Base-by-base conservation (phyloP, 2,329 filamentous ascomycete genomes). In the Colletotrichum sojae region DNA sequence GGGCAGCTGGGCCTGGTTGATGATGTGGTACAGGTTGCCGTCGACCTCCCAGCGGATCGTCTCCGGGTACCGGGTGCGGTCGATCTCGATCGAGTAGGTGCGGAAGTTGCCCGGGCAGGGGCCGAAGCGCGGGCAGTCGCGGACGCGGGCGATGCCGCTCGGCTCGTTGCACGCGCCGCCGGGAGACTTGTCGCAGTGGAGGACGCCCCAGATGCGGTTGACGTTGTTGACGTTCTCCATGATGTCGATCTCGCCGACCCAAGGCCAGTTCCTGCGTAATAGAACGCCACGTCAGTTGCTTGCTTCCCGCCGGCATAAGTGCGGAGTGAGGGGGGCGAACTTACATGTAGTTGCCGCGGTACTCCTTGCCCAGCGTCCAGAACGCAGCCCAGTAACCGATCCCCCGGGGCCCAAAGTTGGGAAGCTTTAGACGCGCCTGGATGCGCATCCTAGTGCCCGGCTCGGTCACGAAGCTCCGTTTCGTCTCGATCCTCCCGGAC, bases 141-240 rank as follows among this genome's bases (percentile, higher is more conserved):
- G 22, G 20, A 5, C 46, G 43, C 36, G 73, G 13, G 78, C 77
- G 16, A 82, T 76, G 4, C 86, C 87, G 20, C 63, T 75, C 1
- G 85, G 84, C 77, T 88, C 86, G 43, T 84, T 82, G 80, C 87
- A 89, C 39, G 82, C 77, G 2, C 85, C 85, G 10, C 84, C 85
- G 5, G 76, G 75, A 5, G 74, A 69, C 20, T 70, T 70, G 25
- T 84, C 84, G 77, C 87, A 89, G 78, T 89, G 88, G 2, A 84
- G 76, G 4, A 85, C 86, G 36, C 83, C 86, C 62, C 84, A 82
- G 5, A 77, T 74, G 77, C 86, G 4, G 77, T 81, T 2, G 86
- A 88, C 0, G 84, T 87, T 94, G 67, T 90, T 88, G 52, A 94
- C 84, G 66, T 94, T 88, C 69, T 90, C 84, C n/a, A 80, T 82